Conservation (phyloP, 1,284 basidiomycete genomes). For the Phlebopus sp. region DNA sequence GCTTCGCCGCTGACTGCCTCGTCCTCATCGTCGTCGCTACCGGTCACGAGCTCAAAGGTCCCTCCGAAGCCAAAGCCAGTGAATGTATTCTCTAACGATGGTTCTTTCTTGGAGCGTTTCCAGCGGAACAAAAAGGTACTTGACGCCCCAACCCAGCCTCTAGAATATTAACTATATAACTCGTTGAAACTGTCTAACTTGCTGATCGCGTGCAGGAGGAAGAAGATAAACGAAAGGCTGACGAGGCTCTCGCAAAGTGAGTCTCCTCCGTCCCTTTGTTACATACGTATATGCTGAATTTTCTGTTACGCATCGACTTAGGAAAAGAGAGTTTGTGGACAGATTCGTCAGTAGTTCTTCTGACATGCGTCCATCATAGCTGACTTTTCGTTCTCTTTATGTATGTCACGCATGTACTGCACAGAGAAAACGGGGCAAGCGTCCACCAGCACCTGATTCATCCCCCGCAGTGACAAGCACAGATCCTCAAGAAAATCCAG, state of each 20-base stretch:
- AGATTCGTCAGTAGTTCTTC: slow-evolving; percentile 52
- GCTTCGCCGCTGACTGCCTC: slow-evolving; percentile 16
- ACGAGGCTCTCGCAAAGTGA: slow-evolving; percentile 49
- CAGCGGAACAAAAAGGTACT: slow-evolving; percentile 52
- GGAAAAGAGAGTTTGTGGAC: slow-evolving; percentile 57
- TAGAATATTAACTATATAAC: too few relatives aligned
- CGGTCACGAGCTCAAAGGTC: slow-evolving; percentile 7
- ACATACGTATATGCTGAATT: too few relatives aligned
- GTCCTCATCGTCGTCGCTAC: slow-evolving; percentile 17
- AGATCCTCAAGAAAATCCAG: slow-evolving; percentile 31
- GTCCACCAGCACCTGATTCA: slow-evolving; percentile 44
- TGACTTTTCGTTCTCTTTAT: neutral
- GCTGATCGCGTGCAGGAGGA: slow-evolving; percentile 44
- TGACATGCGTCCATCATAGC: neutral
- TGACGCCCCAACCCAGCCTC: neutral
- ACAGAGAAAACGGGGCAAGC: slow-evolving; percentile 63
- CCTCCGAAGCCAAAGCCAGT: slow-evolving; percentile 42
- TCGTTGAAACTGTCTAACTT: neutral
- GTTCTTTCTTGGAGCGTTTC: slow-evolving; percentile 58
- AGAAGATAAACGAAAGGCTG: slow-evolving; percentile 52
- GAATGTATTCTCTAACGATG: slow-evolving; percentile 59
- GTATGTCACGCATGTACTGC: too few relatives aligned
- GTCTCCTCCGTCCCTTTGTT: slow-evolving; percentile 1
- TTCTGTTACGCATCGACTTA: slow-evolving; percentile 23
- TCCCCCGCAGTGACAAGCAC: slow-evolving; percentile 26